Percentiles rank a stretch among this genome's conserved stretches.
Conservation (phyloP, 2,329 filamentous ascomycete genomes). For the Coniochaeta sp. region DNA sequence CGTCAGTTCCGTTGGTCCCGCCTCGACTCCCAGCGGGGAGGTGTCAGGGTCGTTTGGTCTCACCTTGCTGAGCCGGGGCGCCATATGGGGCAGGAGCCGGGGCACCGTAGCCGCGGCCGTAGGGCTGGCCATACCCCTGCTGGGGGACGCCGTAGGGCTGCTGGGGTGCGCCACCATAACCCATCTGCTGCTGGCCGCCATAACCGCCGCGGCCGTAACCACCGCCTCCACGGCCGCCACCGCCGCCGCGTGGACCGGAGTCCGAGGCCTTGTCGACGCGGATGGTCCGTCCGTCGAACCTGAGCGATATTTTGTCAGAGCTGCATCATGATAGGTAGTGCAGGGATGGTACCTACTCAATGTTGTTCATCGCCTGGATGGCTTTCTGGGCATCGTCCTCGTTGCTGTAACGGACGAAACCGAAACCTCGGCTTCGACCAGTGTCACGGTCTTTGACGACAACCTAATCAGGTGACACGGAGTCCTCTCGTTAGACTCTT, state of each 20-base stretch:
- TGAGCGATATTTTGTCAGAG: slow-evolving; percentile 12
- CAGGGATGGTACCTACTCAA: slow-evolving; percentile 58
- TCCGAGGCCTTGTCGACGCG: slow-evolving; percentile 95
- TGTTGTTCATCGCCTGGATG: slow-evolving; percentile 75
- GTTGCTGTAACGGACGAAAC: slow-evolving; percentile 83
- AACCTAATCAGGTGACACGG: slow-evolving; percentile 47
- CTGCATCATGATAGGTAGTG: background rate
- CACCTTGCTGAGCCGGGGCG: slow-evolving; percentile 28
- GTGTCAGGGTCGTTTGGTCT: slow-evolving; percentile 8
- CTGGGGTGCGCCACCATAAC: slow-evolving; percentile 19
- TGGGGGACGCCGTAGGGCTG: slow-evolving; percentile 26
- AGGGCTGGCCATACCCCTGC: slow-evolving; percentile 31
- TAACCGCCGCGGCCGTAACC: slow-evolving; percentile 21
- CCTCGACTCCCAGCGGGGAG: background rate
- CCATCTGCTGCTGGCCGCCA: background rate
- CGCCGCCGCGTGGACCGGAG: slow-evolving; percentile 55
- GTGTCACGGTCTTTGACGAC: slow-evolving; percentile 98
- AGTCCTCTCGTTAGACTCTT: background rate
- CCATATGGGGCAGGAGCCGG: slow-evolving; percentile 28
- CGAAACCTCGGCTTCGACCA: slow-evolving; percentile 92
- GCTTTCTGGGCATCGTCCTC: slow-evolving; percentile 71
- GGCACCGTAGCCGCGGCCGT: slow-evolving; percentile 33
- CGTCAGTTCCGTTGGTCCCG: background rate
- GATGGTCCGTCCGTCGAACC: slow-evolving; percentile 90
- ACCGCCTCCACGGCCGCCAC: slow-evolving; percentile 25